Base-by-base conservation (phyloP, 2,329 filamentous ascomycete genomes). In the Plectosphaerella sp. region DNA sequence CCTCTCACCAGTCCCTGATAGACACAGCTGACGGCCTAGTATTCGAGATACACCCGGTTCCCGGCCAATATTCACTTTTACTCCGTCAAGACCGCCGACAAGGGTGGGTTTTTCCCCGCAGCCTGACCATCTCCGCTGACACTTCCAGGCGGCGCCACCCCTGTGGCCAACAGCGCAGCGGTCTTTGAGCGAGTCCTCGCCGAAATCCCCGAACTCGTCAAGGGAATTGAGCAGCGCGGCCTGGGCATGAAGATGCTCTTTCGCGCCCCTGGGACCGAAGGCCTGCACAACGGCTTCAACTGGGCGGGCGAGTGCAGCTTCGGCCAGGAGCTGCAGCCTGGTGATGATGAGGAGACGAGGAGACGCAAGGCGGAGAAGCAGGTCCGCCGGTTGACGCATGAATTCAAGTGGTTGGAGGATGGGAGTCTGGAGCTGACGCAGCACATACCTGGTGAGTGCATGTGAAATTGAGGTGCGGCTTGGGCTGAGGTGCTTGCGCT, bases 261-360 rank as follows among this genome's bases (percentile, higher is more conserved):
- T 36, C 50, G 55, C 16, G 54, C 56, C 2, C 58, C 57, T 2
- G 58, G 58, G 5, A 45, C 55, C 1, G 58, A 59, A 46, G 57
- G 47, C 25, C 39, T 52, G 25, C 50, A 53, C 20, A 59, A 59
- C 35, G 48, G 49, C 8, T 59, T 58, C 47, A 59, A 54, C 9
- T 59, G 53, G 53, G 51, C 53, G 1, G 51, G 53, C 15, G 35
- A 55, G 48, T 51, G 50, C 62, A 11, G 64, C 59, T 50, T 68
- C 62, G 10, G 64, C 54, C 5, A 67, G 53, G 3, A 68, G 54
- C 41, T 68, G 55, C 47, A 65, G 55, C 15, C 63, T 52, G 11
- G 22, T 3, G 54, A 58, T 10, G 51, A 57, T 24, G 52, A 54
- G 5, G 45, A 18, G 24, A 55, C 52, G 2, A 52, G 8, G 10